Conservation (phyloP, 2,329 filamentous ascomycete genomes). For the Aspergillaceae sp. region DNA sequence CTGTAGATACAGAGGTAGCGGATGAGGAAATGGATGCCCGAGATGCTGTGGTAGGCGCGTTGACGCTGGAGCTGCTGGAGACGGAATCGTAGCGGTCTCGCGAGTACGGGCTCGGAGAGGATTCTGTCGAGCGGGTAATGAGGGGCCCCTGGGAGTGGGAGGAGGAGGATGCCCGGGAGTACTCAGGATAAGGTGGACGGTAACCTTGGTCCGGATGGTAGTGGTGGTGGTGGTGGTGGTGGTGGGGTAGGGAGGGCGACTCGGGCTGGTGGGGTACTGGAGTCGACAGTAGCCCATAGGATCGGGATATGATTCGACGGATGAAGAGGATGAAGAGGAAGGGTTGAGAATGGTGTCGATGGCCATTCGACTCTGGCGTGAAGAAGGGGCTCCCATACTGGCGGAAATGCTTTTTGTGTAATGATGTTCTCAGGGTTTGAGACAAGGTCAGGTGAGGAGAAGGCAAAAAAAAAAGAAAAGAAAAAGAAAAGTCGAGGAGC, state of each 20-base stretch:
- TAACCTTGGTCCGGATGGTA: conserved; percentile 1
- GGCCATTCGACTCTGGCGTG: conserved; percentile 25
- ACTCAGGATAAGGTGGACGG: conserved; percentile 5
- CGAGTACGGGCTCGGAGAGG: conserved; percentile 29
- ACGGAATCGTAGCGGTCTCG: conserved; percentile 35
- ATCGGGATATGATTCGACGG: conserved; percentile 1
- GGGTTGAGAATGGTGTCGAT: conserved; percentile 29
- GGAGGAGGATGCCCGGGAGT: conserved; percentile 2
- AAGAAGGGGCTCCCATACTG: conserved; percentile 9
- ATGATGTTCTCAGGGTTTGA: not conserved
- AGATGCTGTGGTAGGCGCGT: not conserved
- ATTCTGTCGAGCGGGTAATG: conserved; percentile 22
- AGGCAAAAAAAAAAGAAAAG: not conserved
- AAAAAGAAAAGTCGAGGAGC: not conserved
- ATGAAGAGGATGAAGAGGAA: conserved; percentile 14
- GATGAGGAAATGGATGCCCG: not conserved
- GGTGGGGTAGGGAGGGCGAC: conserved; percentile 20
- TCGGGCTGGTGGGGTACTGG: conserved; percentile 22
- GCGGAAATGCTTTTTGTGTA: not conserved
- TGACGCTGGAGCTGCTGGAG: conserved; percentile 30
- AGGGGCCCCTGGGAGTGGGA: conserved; percentile 14
- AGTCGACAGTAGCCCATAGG: conserved; percentile 13
- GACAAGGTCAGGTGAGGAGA: not conserved
- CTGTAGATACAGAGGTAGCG: not conserved
- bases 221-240: conserved; percentile 14